Conservation (phyloP, 495 filamentous ascomycete genomes). For the Penicillium chermesinum region DNA sequence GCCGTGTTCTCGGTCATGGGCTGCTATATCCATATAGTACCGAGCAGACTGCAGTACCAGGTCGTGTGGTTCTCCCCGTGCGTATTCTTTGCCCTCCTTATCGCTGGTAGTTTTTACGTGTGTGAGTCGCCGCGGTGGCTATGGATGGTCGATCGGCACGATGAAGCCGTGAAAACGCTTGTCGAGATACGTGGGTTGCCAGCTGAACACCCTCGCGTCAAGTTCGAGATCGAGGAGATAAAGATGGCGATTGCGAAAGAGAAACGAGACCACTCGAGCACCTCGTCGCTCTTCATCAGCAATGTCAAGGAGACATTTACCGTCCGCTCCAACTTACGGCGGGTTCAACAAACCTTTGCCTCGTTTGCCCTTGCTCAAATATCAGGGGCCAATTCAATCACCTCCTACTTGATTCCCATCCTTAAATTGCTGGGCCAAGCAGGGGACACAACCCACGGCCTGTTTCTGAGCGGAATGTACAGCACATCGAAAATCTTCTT, state of each 20-base stretch:
- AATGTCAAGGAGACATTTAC: conserved; percentile 15
- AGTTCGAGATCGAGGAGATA: conserved; percentile 23
- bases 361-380: conserved; percentile 26
- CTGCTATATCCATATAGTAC: conserved; percentile 2
- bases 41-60: conserved; percentile 15
- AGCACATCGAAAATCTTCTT: conserved; percentile 28
- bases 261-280: conserved; percentile 3
- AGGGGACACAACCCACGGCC: neutral
- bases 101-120: conserved; percentile 15
- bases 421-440: conserved; percentile 4
- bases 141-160: conserved; percentile 16
- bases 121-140: conserved; percentile 38
- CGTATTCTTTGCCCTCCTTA: conserved; percentile 10
- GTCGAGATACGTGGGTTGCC: conserved; percentile 22
- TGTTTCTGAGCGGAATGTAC: conserved; percentile 21
- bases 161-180: conserved; percentile 24
- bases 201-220: conserved; percentile 17
- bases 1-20: conserved; percentile 12
- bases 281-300: conserved; percentile 7
- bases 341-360: conserved; percentile 20
- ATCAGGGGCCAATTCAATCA: conserved; percentile 20
- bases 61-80: conserved; percentile 10
- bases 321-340: conserved; percentile 11
- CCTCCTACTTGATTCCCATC: conserved; percentile 18
- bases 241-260: conserved; percentile 17